A percentile compares a stretch with the other conserved stretches of the same genome.
phyloP scores from a whole-genome alignment of 345 rosid genomes.

The Acer campestre region DNA sequence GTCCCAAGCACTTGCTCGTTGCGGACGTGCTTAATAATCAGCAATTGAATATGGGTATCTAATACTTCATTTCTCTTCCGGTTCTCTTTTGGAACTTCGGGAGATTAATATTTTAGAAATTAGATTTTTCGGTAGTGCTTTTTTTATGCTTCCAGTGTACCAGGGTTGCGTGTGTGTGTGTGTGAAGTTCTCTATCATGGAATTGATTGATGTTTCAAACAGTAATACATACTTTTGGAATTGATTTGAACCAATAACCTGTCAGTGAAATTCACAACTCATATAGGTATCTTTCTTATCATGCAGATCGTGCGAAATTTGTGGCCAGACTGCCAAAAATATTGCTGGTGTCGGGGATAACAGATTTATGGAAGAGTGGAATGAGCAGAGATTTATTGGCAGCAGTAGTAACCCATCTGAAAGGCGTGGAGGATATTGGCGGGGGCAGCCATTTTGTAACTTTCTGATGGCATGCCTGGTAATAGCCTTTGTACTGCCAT shows the following conservation, averaged over 20 bases:
- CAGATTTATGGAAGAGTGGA: conserved; percentile 58
- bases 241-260: background rate
- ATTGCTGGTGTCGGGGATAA: conserved; percentile 46
- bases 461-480: conserved; percentile 72
- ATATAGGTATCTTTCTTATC: background rate
- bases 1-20: no score
- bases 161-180: no score
- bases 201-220: no score
- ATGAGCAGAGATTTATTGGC: conserved; percentile 31
- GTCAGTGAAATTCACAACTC: background rate
- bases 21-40: no score
- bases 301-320: conserved; percentile 72
- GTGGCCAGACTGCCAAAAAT: conserved; percentile 57
- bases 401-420: conserved; percentile 25
- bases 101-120: background rate
- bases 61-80: background rate
- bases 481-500: conserved; percentile 68
- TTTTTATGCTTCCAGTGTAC: background rate
- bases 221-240: no score
- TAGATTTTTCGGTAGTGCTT: background rate
- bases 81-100: background rate
- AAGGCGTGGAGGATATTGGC: conserved; percentile 48
- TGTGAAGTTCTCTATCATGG: no score
- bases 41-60: no score
- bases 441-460: conserved; percentile 72